Evolutionary conservation across 306 rosid species (phyloP).

Genomic region (Pyrus betulifolia): DNA sequence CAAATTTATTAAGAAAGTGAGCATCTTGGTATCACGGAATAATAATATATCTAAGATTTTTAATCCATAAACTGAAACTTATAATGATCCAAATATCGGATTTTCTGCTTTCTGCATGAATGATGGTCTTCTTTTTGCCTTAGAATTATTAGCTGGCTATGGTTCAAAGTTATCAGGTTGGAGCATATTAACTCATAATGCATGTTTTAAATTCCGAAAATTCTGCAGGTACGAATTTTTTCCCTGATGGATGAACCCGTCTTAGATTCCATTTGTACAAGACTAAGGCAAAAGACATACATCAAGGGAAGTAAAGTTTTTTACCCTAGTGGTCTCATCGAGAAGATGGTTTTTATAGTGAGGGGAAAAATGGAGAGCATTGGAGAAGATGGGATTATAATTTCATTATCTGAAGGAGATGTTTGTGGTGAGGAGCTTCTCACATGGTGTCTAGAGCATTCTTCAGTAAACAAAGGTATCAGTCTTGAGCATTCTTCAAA

Average conservation of each 20-base stretch:
- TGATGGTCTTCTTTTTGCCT: not conserved
- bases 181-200: not conserved
- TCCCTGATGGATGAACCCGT: conserved; percentile 67
- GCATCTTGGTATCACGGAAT: conserved; percentile 7
- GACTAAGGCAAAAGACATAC: conserved; percentile 64
- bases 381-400: conserved; percentile 52
- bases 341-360: conserved; percentile 84
- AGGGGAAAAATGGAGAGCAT: conserved; percentile 70
- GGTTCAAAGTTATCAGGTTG: not conserved
- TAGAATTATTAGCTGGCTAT: not conserved
- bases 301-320: conserved; percentile 68
- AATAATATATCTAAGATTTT: conserved; percentile 4
- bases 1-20: conserved; percentile 48
- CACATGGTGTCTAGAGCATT: conserved; percentile 78
- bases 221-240: conserved; percentile 65
- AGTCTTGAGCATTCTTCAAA: conserved; percentile 52
- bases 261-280: conserved; percentile 72
- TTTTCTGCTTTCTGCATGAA: not conserved
- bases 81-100: not conserved
- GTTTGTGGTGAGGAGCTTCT: conserved; percentile 92
- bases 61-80: not conserved
- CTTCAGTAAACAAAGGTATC: conserved; percentile 64
- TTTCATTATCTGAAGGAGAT: conserved; percentile 62
- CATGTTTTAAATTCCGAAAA: not conserved
- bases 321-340: conserved; percentile 47